phyloP scores from a whole-genome alignment of 2,329 filamentous ascomycete species.

The Fusarium scirpi region DNA sequence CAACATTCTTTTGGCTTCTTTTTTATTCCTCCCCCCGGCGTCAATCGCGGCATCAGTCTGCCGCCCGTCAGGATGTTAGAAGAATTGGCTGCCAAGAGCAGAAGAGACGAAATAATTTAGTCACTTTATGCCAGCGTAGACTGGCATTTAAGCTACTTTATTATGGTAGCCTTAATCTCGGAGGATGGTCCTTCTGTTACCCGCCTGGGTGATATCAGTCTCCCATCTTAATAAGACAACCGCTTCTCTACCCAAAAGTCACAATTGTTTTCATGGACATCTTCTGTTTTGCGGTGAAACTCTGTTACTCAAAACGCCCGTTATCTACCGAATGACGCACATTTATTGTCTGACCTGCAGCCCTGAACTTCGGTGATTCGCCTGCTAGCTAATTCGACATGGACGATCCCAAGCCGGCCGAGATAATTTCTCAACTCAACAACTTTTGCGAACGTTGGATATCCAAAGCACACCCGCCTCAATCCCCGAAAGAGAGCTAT shows the following conservation, averaged over 20 bases:
- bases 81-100: not conserved
- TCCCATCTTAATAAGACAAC: not conserved
- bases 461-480: not conserved
- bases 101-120: not conserved
- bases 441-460: not conserved
- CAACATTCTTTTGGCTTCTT: not conserved
- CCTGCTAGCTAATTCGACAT: not conserved
- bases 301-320: not conserved
- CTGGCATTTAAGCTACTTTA: not conserved
- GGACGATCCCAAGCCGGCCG: not conserved
- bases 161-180: not conserved
- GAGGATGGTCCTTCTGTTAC: not conserved
- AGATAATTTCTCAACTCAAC: not conserved
- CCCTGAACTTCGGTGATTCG: fast-evolving
- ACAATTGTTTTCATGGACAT: not conserved
- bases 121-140: not conserved
- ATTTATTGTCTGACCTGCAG: not conserved
- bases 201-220: not conserved
- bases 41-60: not conserved
- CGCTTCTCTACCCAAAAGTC: not conserved
- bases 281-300: not conserved
- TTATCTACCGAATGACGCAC: not conserved
- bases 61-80: not conserved
- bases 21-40: not conserved
- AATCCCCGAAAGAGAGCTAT: not conserved